Conservation (phyloP, 1,284 basidiomycete genomes). For the Ceratobasidium sp. region DNA sequence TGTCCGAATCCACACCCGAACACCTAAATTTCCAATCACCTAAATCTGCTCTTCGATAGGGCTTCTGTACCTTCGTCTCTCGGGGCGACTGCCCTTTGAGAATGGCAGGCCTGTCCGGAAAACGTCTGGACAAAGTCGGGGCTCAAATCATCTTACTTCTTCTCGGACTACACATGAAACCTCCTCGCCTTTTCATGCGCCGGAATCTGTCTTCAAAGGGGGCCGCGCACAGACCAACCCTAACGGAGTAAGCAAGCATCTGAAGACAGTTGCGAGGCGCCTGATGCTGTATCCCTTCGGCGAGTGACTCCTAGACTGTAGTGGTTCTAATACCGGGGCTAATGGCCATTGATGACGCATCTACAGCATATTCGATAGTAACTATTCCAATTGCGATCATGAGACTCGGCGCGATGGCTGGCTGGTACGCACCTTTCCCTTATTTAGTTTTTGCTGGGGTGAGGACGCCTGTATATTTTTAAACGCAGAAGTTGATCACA, state of each 20-base stretch:
- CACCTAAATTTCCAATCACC: no score
- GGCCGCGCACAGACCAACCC: neutral
- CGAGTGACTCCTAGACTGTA: neutral
- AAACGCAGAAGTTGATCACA: neutral
- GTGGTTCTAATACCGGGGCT: neutral
- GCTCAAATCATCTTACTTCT: neutral
- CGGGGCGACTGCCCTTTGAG: neutral
- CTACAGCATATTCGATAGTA: slow-evolving; percentile 33
- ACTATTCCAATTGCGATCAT: slow-evolving; percentile 26
- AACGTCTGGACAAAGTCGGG: neutral
- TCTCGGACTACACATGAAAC: neutral
- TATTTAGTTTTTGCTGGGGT: slow-evolving; percentile 18
- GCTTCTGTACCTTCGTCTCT: slow-evolving; percentile 28
- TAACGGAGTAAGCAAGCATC: slow-evolving; percentile 34
- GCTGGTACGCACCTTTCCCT: slow-evolving; percentile 16
- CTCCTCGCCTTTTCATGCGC: neutral
- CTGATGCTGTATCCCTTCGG: slow-evolving; percentile 34
- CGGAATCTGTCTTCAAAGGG: no score
- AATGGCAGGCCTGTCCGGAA: no score
- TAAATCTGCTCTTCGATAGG: neutral
- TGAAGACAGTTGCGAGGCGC: slow-evolving; percentile 23
- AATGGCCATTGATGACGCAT: no score
- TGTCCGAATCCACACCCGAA: no score
- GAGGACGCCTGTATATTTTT: neutral
- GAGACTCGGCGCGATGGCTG: slow-evolving; percentile 21